Conservation (phyloP, 805 yeast species). For the Jamesozyma lodderae region DNA sequence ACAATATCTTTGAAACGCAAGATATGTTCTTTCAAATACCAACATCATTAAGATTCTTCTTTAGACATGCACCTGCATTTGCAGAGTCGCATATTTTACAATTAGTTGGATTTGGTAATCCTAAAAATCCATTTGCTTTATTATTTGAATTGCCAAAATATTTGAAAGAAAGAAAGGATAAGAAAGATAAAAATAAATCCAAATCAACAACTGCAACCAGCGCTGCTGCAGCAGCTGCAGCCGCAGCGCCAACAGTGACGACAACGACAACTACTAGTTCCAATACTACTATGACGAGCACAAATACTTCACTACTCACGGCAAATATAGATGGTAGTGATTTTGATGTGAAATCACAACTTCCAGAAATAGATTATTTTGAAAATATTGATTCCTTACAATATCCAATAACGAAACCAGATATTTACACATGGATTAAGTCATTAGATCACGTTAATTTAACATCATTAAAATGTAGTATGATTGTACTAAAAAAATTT, state of each 20-base stretch:
- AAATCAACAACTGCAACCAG: conserved; percentile 8
- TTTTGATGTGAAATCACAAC: neutral
- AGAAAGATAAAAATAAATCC: conserved; percentile 52
- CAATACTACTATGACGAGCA: neutral
- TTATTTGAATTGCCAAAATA: conserved; percentile 65
- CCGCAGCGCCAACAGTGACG: neutral
- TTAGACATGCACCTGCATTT: conserved; percentile 64
- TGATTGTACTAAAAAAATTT: conserved; percentile 58
- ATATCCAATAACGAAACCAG: conserved; percentile 19
- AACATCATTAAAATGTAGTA: conserved; percentile 59
- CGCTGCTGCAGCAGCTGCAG: neutral
- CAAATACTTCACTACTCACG: conserved; percentile 1
- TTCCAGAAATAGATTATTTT: conserved; percentile 8
- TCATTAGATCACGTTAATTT: conserved; percentile 48
- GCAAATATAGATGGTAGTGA: neutral
- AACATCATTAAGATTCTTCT: conserved; percentile 51
- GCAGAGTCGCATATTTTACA: conserved; percentile 71
- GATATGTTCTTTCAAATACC: conserved; percentile 32
- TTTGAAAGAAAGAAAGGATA: conserved; percentile 59
- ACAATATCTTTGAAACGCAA: conserved; percentile 49
- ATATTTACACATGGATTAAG: conserved; percentile 41
- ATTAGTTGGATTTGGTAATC: conserved; percentile 68
- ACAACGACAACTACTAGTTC: neutral
- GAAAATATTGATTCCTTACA: conserved; percentile 23
- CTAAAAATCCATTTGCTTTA: conserved; percentile 67